Percentiles rank a stretch among this genome's conserved stretches.
phyloP scores from a whole-genome alignment of 257 asterid species.

The Plectranthus barbatus region DNA sequence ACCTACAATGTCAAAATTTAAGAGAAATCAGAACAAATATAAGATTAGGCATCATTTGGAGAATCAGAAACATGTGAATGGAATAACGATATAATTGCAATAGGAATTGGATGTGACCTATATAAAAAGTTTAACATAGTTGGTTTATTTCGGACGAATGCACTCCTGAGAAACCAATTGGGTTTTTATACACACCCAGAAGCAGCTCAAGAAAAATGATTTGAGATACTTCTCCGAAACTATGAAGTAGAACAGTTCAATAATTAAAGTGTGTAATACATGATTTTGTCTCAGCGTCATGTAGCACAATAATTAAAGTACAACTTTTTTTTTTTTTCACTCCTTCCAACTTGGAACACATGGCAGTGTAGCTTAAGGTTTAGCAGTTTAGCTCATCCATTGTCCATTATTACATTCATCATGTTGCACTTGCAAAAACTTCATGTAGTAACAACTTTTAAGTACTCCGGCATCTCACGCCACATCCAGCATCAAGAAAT shows the following conservation, averaged over 20 bases:
- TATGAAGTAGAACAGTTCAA: not conserved
- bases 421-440: too few relatives aligned
- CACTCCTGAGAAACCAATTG: not conserved
- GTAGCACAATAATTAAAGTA: too few relatives aligned
- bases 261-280: not conserved
- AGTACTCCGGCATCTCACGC: too few relatives aligned
- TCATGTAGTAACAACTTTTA: too few relatives aligned
- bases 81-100: too few relatives aligned
- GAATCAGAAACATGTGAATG: not conserved
- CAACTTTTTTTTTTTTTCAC: too few relatives aligned
- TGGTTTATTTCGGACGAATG: not conserved
- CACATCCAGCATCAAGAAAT: too few relatives aligned
- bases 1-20: constrained; percentile 34
- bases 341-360: too few relatives aligned
- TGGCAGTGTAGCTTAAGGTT: too few relatives aligned
- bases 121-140: too few relatives aligned
- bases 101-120: not conserved
- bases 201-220: not conserved
- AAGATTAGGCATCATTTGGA: not conserved
- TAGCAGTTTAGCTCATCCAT: too few relatives aligned
- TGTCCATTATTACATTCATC: too few relatives aligned
- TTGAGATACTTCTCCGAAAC: not conserved
- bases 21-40: not conserved
- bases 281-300: not conserved
- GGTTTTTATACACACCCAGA: not conserved